Evolutionary conservation across 495 filamentous ascomycete species (phyloP), one percentile per base, ranked within the genome.

Genomic region (Penicillium diatomitis): DNA sequence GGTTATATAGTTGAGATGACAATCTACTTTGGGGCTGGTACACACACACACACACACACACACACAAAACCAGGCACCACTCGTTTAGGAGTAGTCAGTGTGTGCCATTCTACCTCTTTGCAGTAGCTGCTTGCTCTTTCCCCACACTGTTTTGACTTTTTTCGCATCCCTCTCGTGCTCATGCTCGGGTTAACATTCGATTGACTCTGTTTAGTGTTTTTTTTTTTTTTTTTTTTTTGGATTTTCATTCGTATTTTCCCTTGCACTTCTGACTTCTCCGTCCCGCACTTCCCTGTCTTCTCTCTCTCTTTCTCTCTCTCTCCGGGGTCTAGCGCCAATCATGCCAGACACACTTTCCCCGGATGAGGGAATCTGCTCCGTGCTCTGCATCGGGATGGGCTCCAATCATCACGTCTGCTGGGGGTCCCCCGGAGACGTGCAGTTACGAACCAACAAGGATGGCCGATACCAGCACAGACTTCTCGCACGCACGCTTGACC

Each of bases 1-100:
- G 47, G 40, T 50, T 53, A 53, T 56, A 56, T 56, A 56, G 38
- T 20, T 28, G 9, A 38, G 10, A 7, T 12, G 4, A 1, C 12
- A 32, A 42, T 35, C 32, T 44, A 29, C 20, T 20, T 2, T 20
- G 20, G 20, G 20, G 20, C 1, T 20, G 20, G 20, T 20, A n/a
- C n/a, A n/a, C n/a, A n/a, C n/a, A n/a, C n/a, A n/a, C n/a, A n/a
- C n/a, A n/a, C n/a, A n/a, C n/a, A n/a, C n/a, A n/a, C 20, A 20
- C 20, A 20, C 20, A 20, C 20, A 20, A 0, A 20, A 20, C 20
- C 20, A 20, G 20, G 20, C 20, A 20, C 20, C 2, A 2, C 20
- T 20, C 20, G 20, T 20, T 20, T 20, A 20, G 20, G 20, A 20
- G 20, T 20, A 20, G 20, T 20, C 20, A 0, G 20, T 20, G 20